Percentiles rank a stretch among this genome's conserved stretches.
Evolutionary conservation across 164 flowering plant species (phyloP).

Genomic region (Malania oleifera): DNA sequence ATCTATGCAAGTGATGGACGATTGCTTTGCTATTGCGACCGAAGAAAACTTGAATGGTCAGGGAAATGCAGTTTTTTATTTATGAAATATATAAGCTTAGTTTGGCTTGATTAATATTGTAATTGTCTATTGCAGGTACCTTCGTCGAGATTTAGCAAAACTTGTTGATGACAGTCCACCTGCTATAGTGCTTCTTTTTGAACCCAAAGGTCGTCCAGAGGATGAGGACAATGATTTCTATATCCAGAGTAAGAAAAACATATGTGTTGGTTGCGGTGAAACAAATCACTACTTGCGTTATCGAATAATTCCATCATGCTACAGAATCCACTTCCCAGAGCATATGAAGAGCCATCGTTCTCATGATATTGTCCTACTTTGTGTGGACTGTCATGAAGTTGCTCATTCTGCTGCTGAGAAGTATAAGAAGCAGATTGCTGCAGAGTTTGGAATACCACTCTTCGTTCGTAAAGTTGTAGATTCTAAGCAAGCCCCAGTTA

Average conservation of each 20-base stretch:
- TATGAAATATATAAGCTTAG: too few relatives aligned
- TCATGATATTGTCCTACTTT: slow-evolving; percentile 95
- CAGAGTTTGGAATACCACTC: slow-evolving; percentile 80
- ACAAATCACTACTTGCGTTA: slow-evolving; percentile 85
- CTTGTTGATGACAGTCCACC: slow-evolving; percentile 82
- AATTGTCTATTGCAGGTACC: slow-evolving; percentile 50
- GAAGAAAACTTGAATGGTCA: slow-evolving; percentile 91
- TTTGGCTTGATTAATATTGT: background rate
- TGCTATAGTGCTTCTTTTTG: slow-evolving; percentile 92
- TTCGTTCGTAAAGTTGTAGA: slow-evolving; percentile 66
- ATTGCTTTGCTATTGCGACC: slow-evolving; percentile 92
- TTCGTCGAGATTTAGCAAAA: slow-evolving; percentile 71
- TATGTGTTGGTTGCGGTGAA: slow-evolving; percentile 98
- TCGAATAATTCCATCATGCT: slow-evolving; percentile 96
- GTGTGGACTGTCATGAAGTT: slow-evolving; percentile 97
- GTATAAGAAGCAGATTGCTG: slow-evolving; percentile 65
- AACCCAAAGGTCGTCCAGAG: slow-evolving; percentile 99
- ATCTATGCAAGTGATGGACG: slow-evolving; percentile 96
- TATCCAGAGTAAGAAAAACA: slow-evolving; percentile 89
- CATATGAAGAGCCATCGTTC: slow-evolving; percentile 97
- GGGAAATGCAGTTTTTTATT: slow-evolving; percentile 19
- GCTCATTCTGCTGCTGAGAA: slow-evolving; percentile 98
- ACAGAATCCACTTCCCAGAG: slow-evolving; percentile 95
- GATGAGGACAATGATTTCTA: slow-evolving; percentile 96
- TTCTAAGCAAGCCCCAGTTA: slow-evolving; percentile 26